Percentiles rank a stretch among this genome's conserved stretches.
Conservation (phyloP, 129 eudicot genomes). For the Centaurea solstitialis region DNA sequence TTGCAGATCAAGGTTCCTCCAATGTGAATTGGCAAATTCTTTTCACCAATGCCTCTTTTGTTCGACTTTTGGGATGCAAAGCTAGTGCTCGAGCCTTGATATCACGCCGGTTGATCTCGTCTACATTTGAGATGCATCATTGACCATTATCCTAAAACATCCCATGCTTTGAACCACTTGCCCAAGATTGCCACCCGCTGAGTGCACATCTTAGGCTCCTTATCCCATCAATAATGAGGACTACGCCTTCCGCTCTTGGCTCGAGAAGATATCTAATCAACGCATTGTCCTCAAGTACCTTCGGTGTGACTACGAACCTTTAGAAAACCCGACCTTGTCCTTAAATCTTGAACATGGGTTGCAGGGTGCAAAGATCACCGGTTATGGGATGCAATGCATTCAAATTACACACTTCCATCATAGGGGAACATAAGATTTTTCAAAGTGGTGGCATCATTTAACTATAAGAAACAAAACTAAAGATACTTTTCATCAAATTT, state of each 20-base stretch:
- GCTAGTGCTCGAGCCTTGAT: slow-evolving; percentile 64
- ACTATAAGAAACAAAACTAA: too few species aligned
- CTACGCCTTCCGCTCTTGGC: too few species aligned
- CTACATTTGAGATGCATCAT: slow-evolving; percentile 8
- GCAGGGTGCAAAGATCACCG: slow-evolving; percentile 39
- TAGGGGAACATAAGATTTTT: too few species aligned
- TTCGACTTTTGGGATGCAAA: slow-evolving; percentile 59
- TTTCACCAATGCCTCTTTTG: slow-evolving; percentile 55
- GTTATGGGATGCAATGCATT: slow-evolving; percentile 39
- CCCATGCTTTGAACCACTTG: too few species aligned
- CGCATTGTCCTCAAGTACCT: slow-evolving; percentile 55
- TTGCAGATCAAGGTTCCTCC: slow-evolving; percentile 50
- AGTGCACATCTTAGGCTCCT: too few species aligned
- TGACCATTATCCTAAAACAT: slow-evolving; percentile 38
- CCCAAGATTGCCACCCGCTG: too few species aligned
- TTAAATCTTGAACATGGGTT: slow-evolving; percentile 55
- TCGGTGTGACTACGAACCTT: slow-evolving; percentile 57
- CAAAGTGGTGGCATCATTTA: too few species aligned
- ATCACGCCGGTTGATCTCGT: slow-evolving; percentile 54
- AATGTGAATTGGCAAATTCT: slow-evolving; percentile 39
- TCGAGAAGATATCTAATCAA: too few species aligned
- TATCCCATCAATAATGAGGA: too few species aligned
- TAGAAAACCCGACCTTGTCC: slow-evolving; percentile 51
- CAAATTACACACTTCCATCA: slow-evolving; percentile 33
- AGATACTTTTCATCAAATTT: too few species aligned